Evolutionary conservation across 2,329 filamentous ascomycete genomes (phyloP), one percentile per base, ranked within the genome.

Genomic region (Penicillium sp.): DNA sequence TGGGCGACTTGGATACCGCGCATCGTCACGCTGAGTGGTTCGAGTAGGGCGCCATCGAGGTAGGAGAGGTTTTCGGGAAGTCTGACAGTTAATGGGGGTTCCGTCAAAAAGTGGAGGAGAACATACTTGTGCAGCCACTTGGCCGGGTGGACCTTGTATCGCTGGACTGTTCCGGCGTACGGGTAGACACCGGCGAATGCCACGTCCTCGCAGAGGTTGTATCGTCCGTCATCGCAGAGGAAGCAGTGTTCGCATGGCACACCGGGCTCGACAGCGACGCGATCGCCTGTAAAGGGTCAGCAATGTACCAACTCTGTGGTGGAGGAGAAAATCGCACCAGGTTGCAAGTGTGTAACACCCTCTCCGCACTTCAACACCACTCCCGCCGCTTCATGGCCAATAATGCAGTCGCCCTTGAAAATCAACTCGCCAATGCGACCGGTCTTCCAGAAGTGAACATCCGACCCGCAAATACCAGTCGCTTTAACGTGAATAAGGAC

Each of bases 401-500:
- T 81, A 56, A 89, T 88, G 68, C 86, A 88, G 66, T 89, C 86
- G 21, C 84, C 84, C 61, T 87, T 82, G 13, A 91, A 84, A 1
- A 86, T 81, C 2, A 90, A 79, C 2, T 83, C 81, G 2, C 89
- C 88, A 68, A 91, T 90, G 13, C 83, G 77, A 26, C 88, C 88
- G 0, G 81, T 78, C 68, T 87, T 87, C 88, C 88, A 90, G 67
- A 90, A 88, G 71, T 91, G 88, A 65, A 90, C 84, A 68, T 90
- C 88, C 0, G 87, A 90, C 81, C 88, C 87, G 75, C 88, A 90
- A 44, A 90, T 86, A 48, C 87, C 87, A 3, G 86, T 88, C 1
- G 83, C 82, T 70, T 87, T 88, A 66, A 90, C 81, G 63, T 89
- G 86, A 9, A 90, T 68, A 1, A 88, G 75, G 1, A 86, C 86